phyloP scores from a whole-genome alignment of 2,329 filamentous ascomycete species.

The Mycosphaerella sp. region DNA sequence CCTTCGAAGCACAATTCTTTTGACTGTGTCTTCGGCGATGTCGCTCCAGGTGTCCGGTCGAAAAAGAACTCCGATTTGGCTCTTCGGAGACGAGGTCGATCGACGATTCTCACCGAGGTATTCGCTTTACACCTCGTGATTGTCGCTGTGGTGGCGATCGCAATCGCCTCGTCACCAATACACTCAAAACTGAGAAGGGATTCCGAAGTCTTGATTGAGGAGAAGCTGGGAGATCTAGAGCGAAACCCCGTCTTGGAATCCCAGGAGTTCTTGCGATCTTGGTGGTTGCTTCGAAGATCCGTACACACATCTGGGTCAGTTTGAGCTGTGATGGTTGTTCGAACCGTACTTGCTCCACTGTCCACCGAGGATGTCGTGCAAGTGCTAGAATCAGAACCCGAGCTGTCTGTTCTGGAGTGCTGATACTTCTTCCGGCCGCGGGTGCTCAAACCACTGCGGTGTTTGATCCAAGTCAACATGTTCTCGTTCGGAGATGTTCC shows the following conservation, averaged over 20 bases:
- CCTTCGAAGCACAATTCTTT: not conserved
- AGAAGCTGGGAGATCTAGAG: not conserved
- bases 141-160: constrained; percentile 2
- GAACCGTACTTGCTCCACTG: constrained; percentile 2
- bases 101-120: not conserved
- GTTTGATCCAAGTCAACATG: constrained; percentile 6
- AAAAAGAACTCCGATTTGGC: not conserved
- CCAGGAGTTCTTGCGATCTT: not conserved
- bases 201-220: constrained; percentile 3
- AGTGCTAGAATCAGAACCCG: constrained; percentile 2
- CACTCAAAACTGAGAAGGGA: constrained; percentile 5
- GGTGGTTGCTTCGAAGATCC: not conserved
- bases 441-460: constrained; percentile 5
- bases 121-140: constrained; percentile 4
- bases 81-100: not conserved
- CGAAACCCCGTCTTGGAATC: not conserved
- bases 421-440: constrained; percentile 3
- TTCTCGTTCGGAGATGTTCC: not conserved
- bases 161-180: constrained; percentile 3
- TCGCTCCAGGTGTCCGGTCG: constrained; percentile 1
- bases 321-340: not conserved
- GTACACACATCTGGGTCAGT: not conserved
- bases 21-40: not conserved
- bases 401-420: constrained; percentile 3
- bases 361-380: constrained; percentile 5